A percentile compares a stretch with the other conserved stretches of the same genome.
Evolutionary conservation across 306 rosid species (phyloP).

Genomic region (Vachellia collinsii): DNA sequence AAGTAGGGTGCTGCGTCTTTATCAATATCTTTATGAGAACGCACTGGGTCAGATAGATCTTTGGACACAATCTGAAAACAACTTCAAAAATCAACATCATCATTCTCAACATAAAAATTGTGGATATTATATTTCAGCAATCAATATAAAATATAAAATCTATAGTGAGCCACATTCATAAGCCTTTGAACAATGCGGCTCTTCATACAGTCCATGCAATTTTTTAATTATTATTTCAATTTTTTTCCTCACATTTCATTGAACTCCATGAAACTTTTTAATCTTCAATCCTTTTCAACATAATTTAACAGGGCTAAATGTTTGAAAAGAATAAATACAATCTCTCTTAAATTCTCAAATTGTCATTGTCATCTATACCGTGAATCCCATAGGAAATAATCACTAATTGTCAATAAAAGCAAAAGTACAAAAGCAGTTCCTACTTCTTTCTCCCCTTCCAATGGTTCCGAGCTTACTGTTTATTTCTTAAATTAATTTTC

Average conservation of each 20-base stretch:
- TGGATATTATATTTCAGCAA: slow-evolving; percentile 11
- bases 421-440: slow-evolving; percentile 13
- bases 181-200: neutral
- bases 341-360: neutral
- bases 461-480: slow-evolving; percentile 10
- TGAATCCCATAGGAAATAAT: neutral
- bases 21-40: slow-evolving; percentile 97
- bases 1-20: slow-evolving; percentile 96
- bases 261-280: neutral
- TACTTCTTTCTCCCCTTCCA: slow-evolving; percentile 8
- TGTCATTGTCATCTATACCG: neutral
- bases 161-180: neutral
- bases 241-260: neutral
- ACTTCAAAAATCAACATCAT: slow-evolving; percentile 32
- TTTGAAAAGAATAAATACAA: neutral
- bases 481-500: slow-evolving; percentile 3
- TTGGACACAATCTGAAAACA: slow-evolving; percentile 84
- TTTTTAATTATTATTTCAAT: neutral
- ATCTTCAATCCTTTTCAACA: neutral
- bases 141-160: neutral
- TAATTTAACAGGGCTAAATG: neutral
- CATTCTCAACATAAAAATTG: slow-evolving; percentile 1
- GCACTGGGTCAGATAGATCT: slow-evolving; percentile 91
- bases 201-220: neutral
- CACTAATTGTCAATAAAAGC: slow-evolving; percentile 2